These are phyloP conservation scores for Amauroascus verrucosus DNA, from an alignment of 2,329 filamentous ascomycete species.

Conservation along the genomic window DNA sequence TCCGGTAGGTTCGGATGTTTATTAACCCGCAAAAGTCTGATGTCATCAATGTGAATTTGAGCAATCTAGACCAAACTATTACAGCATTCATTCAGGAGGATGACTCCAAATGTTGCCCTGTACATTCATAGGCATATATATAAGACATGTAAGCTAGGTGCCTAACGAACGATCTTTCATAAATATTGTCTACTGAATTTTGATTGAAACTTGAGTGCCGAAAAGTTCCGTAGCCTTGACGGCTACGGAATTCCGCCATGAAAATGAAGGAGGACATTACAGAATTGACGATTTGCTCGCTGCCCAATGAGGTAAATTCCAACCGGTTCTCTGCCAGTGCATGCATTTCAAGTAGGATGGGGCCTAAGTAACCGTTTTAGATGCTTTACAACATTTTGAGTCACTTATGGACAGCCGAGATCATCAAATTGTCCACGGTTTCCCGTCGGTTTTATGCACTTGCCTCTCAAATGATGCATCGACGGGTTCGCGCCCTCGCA, in stretches of 20 bases:
- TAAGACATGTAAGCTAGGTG: too few relatives aligned
- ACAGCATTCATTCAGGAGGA: too few relatives aligned
- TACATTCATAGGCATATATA: too few relatives aligned
- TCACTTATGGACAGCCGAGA: neutral
- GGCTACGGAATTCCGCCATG: neutral
- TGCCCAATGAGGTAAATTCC: neutral
- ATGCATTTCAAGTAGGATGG: neutral
- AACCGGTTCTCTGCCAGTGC: neutral
- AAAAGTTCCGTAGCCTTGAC: too few relatives aligned
- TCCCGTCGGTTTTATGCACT: slow-evolving; percentile 1
- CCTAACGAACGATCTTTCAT: too few relatives aligned
- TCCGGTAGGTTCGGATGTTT: neutral
- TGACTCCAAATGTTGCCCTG: too few relatives aligned
- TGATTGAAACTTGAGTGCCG: too few relatives aligned
- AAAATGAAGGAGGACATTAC: neutral
- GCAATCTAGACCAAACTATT: too few relatives aligned
- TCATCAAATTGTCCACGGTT: neutral
- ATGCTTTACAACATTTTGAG: neutral
- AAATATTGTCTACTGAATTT: too few relatives aligned
- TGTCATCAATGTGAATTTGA: too few relatives aligned
- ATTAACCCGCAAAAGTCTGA: neutral
- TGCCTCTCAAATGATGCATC: neutral
- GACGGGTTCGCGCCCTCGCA: neutral
- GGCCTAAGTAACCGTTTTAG: neutral
- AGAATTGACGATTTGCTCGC: neutral